Evolutionary conservation across 2,329 filamentous ascomycete species (phyloP).

Genomic region (Phialemoniopsis sp.): DNA sequence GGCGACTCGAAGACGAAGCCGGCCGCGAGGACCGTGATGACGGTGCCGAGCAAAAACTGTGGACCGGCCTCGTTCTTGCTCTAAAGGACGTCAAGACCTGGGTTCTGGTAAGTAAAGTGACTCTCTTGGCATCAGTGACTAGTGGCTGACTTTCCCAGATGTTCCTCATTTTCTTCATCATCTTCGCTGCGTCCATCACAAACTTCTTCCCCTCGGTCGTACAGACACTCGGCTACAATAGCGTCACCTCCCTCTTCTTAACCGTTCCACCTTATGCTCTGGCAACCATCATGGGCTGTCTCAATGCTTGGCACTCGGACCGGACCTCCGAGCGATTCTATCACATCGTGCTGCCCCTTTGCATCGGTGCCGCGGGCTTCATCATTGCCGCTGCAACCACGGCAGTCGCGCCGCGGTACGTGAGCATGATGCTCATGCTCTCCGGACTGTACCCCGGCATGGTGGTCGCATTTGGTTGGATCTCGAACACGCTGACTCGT

Average conservation of each 20-base stretch:
- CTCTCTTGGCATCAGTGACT: slow-evolving; percentile 1
- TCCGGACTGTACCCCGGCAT: no score
- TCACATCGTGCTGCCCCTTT: slow-evolving; percentile 14
- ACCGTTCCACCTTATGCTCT: slow-evolving; percentile 22
- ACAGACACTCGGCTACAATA: slow-evolving; percentile 18
- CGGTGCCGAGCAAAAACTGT: slow-evolving; percentile 12
- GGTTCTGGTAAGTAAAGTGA: slow-evolving; percentile 16
- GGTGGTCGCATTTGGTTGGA: slow-evolving; percentile 70
- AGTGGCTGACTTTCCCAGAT: slow-evolving; percentile 3
- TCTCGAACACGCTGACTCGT: no score
- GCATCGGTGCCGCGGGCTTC: slow-evolving; percentile 12
- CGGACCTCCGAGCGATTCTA: slow-evolving; percentile 14
- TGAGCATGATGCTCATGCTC: no score
- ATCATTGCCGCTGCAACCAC: slow-evolving; percentile 17
- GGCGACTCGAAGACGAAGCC: no score
- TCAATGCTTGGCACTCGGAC: slow-evolving; percentile 23
- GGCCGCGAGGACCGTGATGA: slow-evolving; percentile 15
- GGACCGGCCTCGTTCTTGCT: slow-evolving; percentile 18
- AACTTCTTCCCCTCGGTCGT: slow-evolving; percentile 25
- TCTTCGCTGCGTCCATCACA: slow-evolving; percentile 21
- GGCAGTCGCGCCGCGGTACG: slow-evolving; percentile 12
- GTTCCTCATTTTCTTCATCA: slow-evolving; percentile 12
- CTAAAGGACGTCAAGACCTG: slow-evolving; percentile 18
- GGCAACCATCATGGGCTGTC: slow-evolving; percentile 18
- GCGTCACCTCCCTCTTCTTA: slow-evolving; percentile 18